These are phyloP conservation scores for Leccinum boreale DNA, from an alignment of 768 basidiomycete genomes.

Conservation along the genomic window DNA sequence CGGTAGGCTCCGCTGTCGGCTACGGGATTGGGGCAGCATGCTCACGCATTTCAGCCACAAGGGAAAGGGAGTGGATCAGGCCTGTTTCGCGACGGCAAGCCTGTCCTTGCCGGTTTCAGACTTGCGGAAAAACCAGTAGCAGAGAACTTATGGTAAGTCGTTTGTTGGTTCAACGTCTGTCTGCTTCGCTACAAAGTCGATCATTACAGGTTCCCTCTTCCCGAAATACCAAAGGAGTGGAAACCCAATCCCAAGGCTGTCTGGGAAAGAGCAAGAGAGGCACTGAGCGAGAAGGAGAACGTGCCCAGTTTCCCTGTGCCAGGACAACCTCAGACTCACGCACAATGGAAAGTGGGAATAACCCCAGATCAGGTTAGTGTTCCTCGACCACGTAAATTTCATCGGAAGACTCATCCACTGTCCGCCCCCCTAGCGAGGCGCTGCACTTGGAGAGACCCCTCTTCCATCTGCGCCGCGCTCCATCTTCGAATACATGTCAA, in stretches of 20 bases:
- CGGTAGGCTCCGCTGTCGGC: slow-evolving; percentile 8
- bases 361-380: slow-evolving; percentile 69
- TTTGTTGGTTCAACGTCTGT: slow-evolving; percentile 7
- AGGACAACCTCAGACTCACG: slow-evolving; percentile 34
- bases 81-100: slow-evolving; percentile 72
- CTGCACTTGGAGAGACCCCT: slow-evolving; percentile 77
- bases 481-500: slow-evolving; percentile 91
- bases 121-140: slow-evolving; percentile 63
- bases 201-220: slow-evolving; percentile 69
- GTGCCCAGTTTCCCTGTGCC: slow-evolving; percentile 17
- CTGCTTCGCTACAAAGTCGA: slow-evolving; percentile 14
- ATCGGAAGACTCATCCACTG: slow-evolving; percentile 5
- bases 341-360: slow-evolving; percentile 55
- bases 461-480: slow-evolving; percentile 70
- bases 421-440: slow-evolving; percentile 59
- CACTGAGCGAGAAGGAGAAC: slow-evolving; percentile 45
- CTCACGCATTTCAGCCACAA: slow-evolving; percentile 23
- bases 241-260: slow-evolving; percentile 77
- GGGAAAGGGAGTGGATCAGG: background rate
- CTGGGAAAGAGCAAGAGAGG: slow-evolving; percentile 52
- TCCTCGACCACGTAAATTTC: background rate
- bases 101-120: slow-evolving; percentile 72
- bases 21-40: background rate
- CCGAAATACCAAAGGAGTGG: slow-evolving; percentile 83
- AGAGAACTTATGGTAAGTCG: slow-evolving; percentile 65